phyloP scores from a whole-genome alignment of 164 flowering plant genomes.

The Liriodendron chinense region DNA sequence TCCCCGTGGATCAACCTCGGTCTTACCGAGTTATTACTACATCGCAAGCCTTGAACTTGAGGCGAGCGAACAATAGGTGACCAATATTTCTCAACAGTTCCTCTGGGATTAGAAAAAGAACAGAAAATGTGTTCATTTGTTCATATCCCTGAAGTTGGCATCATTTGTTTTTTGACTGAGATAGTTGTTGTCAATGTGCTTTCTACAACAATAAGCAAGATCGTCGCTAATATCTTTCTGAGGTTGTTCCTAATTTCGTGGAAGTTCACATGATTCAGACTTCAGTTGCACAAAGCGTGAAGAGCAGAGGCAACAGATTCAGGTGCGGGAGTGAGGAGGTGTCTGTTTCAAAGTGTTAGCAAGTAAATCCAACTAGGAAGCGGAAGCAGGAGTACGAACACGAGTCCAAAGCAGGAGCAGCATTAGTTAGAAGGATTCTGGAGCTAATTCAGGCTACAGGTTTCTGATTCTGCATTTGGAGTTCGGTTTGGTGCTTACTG shows the following conservation, averaged over 20 bases:
- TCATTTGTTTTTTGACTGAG: no score
- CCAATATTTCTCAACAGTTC: no score
- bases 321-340: not conserved
- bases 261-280: not conserved
- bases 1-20: no score
- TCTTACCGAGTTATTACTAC: no score
- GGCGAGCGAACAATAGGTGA: no score
- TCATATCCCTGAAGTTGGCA: no score
- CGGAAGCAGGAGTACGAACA: not conserved
- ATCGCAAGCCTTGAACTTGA: no score
- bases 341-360: not conserved
- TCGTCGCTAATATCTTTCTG: not conserved
- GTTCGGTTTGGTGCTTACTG: not conserved
- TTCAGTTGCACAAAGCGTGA: not conserved
- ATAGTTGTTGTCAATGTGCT: no score
- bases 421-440: not conserved
- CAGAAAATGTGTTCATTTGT: no score
- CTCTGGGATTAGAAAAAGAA: no score
- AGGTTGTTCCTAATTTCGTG: not conserved
- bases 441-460: not conserved
- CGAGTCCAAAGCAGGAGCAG: not conserved
- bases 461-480: not conserved
- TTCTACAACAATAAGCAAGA: not conserved
- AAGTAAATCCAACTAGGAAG: not conserved
- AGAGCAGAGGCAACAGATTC: not conserved